phyloP scores from a whole-genome alignment of 768 basidiomycete genomes.

The Suillus subluteus region DNA sequence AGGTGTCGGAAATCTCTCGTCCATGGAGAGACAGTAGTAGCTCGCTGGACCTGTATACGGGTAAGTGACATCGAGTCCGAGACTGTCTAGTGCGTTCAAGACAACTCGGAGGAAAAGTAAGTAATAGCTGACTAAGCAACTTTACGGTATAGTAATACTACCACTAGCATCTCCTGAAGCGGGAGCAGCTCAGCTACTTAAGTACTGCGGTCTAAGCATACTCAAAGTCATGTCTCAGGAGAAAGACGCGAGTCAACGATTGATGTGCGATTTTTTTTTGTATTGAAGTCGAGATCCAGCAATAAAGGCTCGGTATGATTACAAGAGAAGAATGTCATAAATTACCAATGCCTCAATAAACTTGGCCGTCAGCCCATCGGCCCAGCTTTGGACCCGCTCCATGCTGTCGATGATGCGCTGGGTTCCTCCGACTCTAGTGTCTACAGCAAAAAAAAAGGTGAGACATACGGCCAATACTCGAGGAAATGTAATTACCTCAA shows the following conservation, averaged over 20 bases:
- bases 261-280: not conserved
- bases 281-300: not conserved
- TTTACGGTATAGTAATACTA: not conserved
- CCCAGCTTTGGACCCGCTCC: constrained; percentile 38
- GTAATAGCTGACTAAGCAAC: constrained; percentile 3
- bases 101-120: not conserved
- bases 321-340: constrained; percentile 15
- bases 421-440: constrained; percentile 85
- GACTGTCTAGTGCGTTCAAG: not conserved
- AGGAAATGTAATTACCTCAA: constrained; percentile 59
- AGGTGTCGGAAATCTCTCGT: constrained; percentile 73
- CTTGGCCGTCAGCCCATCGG: constrained; percentile 21
- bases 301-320: constrained; percentile 11
- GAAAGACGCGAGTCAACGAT: not conserved
- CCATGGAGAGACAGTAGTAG: constrained; percentile 56
- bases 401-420: constrained; percentile 53
- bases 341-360: constrained; percentile 7
- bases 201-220: not conserved
- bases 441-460: constrained; percentile 39
- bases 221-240: not conserved
- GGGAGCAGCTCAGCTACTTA: no score
- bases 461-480: constrained; percentile 2
- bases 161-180: not conserved
- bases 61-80: constrained; percentile 32
- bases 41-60: constrained; percentile 43